Evolutionary conservation across 805 yeast genomes (phyloP).

Genomic region (Yamadazyma akitaensis): DNA sequence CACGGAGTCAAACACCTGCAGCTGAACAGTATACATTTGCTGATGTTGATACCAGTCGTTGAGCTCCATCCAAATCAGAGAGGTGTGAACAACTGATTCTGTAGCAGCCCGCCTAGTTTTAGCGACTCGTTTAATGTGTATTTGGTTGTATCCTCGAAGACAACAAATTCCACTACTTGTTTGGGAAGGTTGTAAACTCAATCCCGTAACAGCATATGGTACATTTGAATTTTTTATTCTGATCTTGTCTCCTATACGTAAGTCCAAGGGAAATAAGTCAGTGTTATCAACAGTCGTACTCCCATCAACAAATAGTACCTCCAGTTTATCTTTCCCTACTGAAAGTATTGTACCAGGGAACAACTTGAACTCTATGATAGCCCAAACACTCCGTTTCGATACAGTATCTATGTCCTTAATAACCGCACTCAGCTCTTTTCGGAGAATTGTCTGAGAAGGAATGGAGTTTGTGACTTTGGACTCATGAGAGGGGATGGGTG

Average conservation of each 20-base stretch:
- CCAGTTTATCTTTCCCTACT: conserved; percentile 24
- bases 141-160: conserved; percentile 58
- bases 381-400: conserved; percentile 47
- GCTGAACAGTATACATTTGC: conserved; percentile 22
- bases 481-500: not conserved
- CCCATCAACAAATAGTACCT: conserved; percentile 42
- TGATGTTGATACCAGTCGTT: conserved; percentile 39
- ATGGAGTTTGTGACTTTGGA: not conserved
- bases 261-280: conserved; percentile 47
- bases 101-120: conserved; percentile 10
- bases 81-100: conserved; percentile 24
- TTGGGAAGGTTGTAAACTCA: conserved; percentile 18
- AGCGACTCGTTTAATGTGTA: conserved; percentile 23
- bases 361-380: conserved; percentile 44
- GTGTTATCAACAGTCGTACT: conserved; percentile 29
- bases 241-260: conserved; percentile 56
- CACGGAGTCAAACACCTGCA: conserved; percentile 16
- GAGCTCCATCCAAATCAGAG: conserved; percentile 37
- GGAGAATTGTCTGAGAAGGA: conserved; percentile 4
- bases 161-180: conserved; percentile 41
- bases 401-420: conserved; percentile 9
- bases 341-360: conserved; percentile 47
- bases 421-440: conserved; percentile 13
- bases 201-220: conserved; percentile 45
- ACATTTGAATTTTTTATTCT: conserved; percentile 25